These are phyloP conservation scores for Solanum sejunctum DNA, from an alignment of 257 asterid species.

Conservation along the genomic window DNA sequence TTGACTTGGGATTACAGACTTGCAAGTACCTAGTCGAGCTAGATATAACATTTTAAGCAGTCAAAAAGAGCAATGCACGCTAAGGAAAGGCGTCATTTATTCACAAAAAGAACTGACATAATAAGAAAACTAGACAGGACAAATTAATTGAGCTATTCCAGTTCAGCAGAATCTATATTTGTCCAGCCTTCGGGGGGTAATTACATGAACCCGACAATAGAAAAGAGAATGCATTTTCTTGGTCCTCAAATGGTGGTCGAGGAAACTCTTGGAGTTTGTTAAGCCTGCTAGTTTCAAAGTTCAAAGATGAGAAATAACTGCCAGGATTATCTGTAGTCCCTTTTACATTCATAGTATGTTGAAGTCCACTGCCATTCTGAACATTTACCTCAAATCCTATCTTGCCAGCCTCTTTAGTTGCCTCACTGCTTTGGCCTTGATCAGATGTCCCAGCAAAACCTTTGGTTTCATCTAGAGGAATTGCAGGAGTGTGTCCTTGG, in stretches of 20 bases:
- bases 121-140: not conserved
- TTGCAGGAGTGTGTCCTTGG: slow-evolving; percentile 93
- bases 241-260: slow-evolving; percentile 53
- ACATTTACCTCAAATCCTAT: slow-evolving; percentile 21
- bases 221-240: slow-evolving; percentile 51
- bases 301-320: slow-evolving; percentile 46
- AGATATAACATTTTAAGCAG: not conserved
- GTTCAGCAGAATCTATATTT: slow-evolving; percentile 20
- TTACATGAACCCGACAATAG: slow-evolving; percentile 40
- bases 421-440: not conserved
- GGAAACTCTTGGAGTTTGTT: slow-evolving; percentile 49
- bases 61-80: not conserved
- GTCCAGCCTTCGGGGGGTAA: slow-evolving; percentile 36
- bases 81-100: not conserved
- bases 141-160: not conserved
- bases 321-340: slow-evolving; percentile 19
- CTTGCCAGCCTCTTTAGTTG: slow-evolving; percentile 2
- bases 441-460: not conserved
- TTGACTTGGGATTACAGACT: not conserved
- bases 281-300: slow-evolving; percentile 34
- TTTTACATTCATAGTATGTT: slow-evolving; percentile 26
- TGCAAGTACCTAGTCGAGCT: not conserved
- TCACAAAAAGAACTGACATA: not conserved
- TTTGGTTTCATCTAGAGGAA: slow-evolving; percentile 46
- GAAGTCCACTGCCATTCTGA: not conserved